These are phyloP conservation scores for Chenopodium quinoa DNA, from an alignment of 148 eudicot species.

Conservation along the genomic window DNA sequence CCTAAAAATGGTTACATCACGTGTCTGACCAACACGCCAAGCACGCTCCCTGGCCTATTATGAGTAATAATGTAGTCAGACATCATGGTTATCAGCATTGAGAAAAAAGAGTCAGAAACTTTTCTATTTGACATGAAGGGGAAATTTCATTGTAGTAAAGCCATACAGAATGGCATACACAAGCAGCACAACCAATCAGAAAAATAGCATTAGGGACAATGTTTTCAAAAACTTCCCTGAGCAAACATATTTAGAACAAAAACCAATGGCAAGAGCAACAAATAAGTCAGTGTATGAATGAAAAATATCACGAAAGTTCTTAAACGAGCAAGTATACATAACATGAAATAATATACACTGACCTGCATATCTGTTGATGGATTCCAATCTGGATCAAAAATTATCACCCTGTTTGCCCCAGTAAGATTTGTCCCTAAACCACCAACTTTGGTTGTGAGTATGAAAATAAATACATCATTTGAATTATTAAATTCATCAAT, in stretches of 20 bases:
- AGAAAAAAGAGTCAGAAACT: neutral
- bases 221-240: neutral
- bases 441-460: conserved; percentile 93
- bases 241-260: neutral
- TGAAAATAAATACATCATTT: conserved; percentile 69
- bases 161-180: too few relatives aligned
- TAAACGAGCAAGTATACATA: neutral
- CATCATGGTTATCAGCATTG: conserved; percentile 11
- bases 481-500: conserved; percentile 91
- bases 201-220: neutral
- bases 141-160: too few relatives aligned
- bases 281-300: neutral
- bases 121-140: too few relatives aligned
- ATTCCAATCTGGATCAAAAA: conserved; percentile 99
- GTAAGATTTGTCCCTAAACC: conserved; percentile 97
- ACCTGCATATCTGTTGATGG: conserved; percentile 99
- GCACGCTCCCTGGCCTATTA: conserved; percentile 99
- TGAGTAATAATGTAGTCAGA: conserved; percentile 11
- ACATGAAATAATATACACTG: neutral
- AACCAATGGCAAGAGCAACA: neutral
- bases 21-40: conserved; percentile 97
- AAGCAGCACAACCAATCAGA: too few relatives aligned
- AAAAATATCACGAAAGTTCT: neutral
- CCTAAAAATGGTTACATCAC: conserved; percentile 85
- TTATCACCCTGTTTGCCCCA: conserved; percentile 94